Evolutionary conservation across 148 eudicot species (phyloP).

Genomic region (Gaultheria prostrata): DNA sequence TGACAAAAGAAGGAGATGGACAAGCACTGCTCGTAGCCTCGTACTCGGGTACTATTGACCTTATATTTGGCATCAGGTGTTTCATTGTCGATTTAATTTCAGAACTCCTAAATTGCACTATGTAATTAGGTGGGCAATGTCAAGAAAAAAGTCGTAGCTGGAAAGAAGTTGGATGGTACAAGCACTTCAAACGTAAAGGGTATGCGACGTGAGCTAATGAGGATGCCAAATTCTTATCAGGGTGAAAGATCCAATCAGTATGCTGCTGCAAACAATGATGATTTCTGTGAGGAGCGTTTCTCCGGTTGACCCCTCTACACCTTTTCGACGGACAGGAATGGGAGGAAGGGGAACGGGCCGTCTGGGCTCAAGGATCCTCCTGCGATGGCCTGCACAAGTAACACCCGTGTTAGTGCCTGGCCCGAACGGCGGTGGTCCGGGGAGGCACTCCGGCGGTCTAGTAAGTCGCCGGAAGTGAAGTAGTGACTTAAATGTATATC

Average conservation of each 20-base stretch:
- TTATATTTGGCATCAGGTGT: neutral
- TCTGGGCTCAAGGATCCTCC: too few relatives aligned
- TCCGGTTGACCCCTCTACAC: too few relatives aligned
- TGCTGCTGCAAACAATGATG: slow-evolving; percentile 59
- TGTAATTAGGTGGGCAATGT: slow-evolving; percentile 64
- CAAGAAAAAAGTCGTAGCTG: slow-evolving; percentile 61
- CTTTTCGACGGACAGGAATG: too few relatives aligned
- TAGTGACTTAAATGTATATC: too few relatives aligned
- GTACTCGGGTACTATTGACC: slow-evolving; percentile 55
- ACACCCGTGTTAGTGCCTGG: too few relatives aligned
- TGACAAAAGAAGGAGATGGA: slow-evolving; percentile 85
- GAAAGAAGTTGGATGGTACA: slow-evolving; percentile 53
- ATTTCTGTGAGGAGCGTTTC: too few relatives aligned
- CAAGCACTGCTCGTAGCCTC: slow-evolving; percentile 77
- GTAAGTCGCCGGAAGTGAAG: too few relatives aligned
- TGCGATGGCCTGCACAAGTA: too few relatives aligned
- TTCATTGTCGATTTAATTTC: slow-evolving; percentile 4
- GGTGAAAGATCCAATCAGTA: slow-evolving; percentile 51
- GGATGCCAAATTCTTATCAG: slow-evolving; percentile 62
- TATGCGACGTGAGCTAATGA: slow-evolving; percentile 71
- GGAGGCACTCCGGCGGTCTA: too few relatives aligned
- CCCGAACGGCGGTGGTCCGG: too few relatives aligned
- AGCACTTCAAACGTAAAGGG: slow-evolving; percentile 44
- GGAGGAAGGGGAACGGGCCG: too few relatives aligned
- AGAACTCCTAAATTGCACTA: slow-evolving; percentile 14